Evolutionary conservation across 306 rosid genomes (phyloP).

Genomic region (Lathyrus sativus): DNA sequence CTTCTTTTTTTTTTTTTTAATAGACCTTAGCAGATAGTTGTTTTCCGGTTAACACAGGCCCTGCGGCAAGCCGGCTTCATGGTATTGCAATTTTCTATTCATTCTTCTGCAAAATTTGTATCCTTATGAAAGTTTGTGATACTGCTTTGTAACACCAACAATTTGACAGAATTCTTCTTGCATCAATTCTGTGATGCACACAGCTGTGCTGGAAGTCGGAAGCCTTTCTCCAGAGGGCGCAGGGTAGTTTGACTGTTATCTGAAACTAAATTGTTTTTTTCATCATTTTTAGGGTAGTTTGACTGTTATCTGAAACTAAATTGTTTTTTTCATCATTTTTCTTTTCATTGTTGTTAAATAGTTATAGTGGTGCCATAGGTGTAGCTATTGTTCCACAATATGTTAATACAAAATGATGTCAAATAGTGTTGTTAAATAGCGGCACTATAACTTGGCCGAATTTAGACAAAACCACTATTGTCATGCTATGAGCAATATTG

Average conservation of each 20-base stretch:
- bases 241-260: conserved; percentile 50
- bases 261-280: background rate
- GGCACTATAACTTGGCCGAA: too few species aligned
- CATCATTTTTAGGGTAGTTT: conserved; percentile 48
- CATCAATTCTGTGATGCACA: conserved; percentile 84
- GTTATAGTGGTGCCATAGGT: background rate
- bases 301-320: conserved; percentile 13
- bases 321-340: background rate
- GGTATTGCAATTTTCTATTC: conserved; percentile 49
- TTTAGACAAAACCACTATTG: too few species aligned
- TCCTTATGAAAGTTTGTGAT: conserved; percentile 15
- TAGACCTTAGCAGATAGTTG: conserved; percentile 74
- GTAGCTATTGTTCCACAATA: background rate
- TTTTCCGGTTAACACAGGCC: conserved; percentile 65
- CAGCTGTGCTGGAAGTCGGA: conserved; percentile 57
- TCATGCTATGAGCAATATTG: too few species aligned
- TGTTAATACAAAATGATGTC: background rate
- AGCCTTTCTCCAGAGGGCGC: conserved; percentile 75
- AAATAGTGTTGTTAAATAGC: background rate
- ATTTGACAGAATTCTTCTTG: conserved; percentile 65
- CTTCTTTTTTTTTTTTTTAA: conserved; percentile 25
- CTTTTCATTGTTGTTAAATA: background rate
- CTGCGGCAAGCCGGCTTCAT: conserved; percentile 68
- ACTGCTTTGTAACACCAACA: conserved; percentile 28
- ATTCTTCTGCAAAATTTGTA: conserved; percentile 28